Evolutionary conservation across 208 protist species (phyloP).

Genomic region (Crithidia expoeki): DNA sequence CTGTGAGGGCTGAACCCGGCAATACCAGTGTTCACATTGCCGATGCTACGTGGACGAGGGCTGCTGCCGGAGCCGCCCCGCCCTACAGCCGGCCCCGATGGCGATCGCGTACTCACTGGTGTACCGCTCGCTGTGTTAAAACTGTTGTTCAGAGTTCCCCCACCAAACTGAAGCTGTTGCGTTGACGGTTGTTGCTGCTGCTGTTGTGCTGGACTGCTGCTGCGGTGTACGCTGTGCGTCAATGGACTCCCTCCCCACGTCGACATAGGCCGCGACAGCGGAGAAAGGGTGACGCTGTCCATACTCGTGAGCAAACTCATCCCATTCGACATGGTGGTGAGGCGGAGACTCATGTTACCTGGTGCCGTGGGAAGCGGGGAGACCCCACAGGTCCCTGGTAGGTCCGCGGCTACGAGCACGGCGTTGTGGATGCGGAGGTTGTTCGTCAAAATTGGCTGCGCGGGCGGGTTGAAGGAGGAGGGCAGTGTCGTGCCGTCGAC

Average conservation of each 20-base stretch:
- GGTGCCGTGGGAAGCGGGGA: not conserved
- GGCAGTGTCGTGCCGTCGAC: not conserved
- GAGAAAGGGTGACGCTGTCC: constrained; percentile 43
- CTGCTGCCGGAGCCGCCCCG: constrained; percentile 7
- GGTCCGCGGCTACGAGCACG: not conserved
- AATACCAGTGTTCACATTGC: not conserved
- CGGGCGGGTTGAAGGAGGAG: constrained; percentile 5
- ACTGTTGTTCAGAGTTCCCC: constrained; percentile 1
- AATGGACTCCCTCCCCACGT: constrained; percentile 16
- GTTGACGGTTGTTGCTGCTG: not conserved
- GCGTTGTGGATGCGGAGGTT: constrained; percentile 4
- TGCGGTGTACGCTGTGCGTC: constrained; percentile 16
- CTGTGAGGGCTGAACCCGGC: constrained; percentile 3
- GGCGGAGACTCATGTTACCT: constrained; percentile 7
- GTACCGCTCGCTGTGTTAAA: constrained; percentile 4
- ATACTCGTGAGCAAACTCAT: constrained; percentile 17
- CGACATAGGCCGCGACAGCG: constrained; percentile 49
- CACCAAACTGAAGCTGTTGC: not conserved
- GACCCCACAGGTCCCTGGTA: not conserved
- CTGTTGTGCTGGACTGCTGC: not conserved
- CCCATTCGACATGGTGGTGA: constrained; percentile 7
- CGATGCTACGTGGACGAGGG: not conserved
- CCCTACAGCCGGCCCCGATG: not conserved
- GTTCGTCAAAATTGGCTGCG: not conserved
- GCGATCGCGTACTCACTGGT: not conserved